These are phyloP conservation scores for Dictyostelium firmibasis DNA, from an alignment of 78 protist genomes.

Conservation along the genomic window DNA sequence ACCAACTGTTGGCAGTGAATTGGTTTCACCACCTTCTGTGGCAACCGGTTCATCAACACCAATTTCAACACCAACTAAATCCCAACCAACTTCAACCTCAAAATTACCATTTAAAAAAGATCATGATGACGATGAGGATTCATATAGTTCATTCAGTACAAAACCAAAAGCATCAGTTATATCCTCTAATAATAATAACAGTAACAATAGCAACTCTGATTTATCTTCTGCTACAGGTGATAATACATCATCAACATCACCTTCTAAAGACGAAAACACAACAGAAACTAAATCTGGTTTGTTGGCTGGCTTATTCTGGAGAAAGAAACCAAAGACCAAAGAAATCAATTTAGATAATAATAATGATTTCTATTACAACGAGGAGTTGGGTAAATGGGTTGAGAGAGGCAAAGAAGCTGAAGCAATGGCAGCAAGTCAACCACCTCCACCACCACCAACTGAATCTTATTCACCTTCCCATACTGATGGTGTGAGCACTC, in stretches of 20 bases:
- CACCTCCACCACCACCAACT: constrained; percentile 52
- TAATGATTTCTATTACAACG: constrained; percentile 8
- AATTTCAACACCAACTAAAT: not conserved
- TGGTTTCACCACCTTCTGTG: not conserved
- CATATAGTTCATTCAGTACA: constrained; percentile 52
- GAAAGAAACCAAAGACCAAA: constrained; percentile 11
- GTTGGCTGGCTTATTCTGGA: constrained; percentile 1
- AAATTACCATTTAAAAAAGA: not conserved
- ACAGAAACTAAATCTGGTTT: not conserved
- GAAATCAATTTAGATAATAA: constrained; percentile 39
- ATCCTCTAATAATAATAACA: not conserved
- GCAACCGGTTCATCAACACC: not conserved
- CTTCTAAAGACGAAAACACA: not conserved
- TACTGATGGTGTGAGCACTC: constrained; percentile 5
- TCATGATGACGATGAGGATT: constrained; percentile 76
- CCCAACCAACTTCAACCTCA: not conserved
- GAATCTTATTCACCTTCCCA: not conserved
- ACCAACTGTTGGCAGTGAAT: not conserved
- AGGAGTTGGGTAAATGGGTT: constrained; percentile 49
- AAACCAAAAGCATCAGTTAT: constrained; percentile 14
- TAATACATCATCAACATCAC: not conserved
- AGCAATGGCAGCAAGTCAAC: constrained; percentile 8
- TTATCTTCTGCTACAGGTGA: not conserved
- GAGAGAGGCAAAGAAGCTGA: constrained; percentile 59
- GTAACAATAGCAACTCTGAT: not conserved